Base-by-base conservation (phyloP, 139 green algal species). In the Chlorella vulgaris region DNA sequence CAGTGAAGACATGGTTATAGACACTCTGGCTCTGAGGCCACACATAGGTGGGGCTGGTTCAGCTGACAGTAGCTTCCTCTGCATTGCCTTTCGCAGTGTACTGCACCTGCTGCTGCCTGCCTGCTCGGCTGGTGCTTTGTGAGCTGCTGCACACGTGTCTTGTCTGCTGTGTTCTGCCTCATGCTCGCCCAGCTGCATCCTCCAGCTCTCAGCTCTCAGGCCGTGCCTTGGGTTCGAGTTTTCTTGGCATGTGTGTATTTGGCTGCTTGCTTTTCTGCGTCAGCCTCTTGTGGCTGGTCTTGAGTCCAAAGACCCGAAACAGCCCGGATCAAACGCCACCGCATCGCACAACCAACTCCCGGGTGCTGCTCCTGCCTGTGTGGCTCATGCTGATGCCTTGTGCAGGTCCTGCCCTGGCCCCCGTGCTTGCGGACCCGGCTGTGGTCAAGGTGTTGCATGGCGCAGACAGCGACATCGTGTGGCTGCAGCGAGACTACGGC, bases 381-480 rank as follows among this genome's bases (percentile, higher is more conserved):
- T n/a, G n/a, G n/a, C n/a, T n/a, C n/a, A n/a, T n/a, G n/a, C n/a
- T n/a, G n/a, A n/a, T n/a, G n/a, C n/a, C n/a, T n/a, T n/a, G 10
- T 58, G 47, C 73, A 85, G 86, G 89, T 19, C 61, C 74, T 15
- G 47, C 84, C 0, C 87, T 98, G 55, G 91, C 69, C 1, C 69
- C 81, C 6, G n/a, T 97, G 55, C 91, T 97, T 79, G 84, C 92
- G 7, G 84, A 98, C 78, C 78, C 87, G 0, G 36, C 24, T 0
- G 77, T 94, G 39, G 86, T 95, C 39, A 98, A 99, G 91, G 93
- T 99, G 68, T 81, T 98, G 43, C 96, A 99, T 86, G 96, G 96
- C 36, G 81, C 93, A 0, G 91, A 97, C 85, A 76, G 66, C 36
- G 96, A 99, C 85, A 88, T 99, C 43, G 58, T 90, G 42, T 97